phyloP scores from a whole-genome alignment of 768 basidiomycete species.

The Crassisporium funariophilum region DNA sequence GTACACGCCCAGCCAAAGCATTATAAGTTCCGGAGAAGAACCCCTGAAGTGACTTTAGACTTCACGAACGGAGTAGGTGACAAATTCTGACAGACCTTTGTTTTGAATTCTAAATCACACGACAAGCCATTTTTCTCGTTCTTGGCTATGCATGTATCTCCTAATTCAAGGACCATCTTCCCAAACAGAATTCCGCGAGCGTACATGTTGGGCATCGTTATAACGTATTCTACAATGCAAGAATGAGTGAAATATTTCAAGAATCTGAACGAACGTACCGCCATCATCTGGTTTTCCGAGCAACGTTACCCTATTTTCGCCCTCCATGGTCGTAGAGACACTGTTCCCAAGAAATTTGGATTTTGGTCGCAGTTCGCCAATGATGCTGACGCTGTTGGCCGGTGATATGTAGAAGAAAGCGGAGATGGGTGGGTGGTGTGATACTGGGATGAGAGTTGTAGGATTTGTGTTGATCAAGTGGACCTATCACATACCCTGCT shows the following conservation, averaged over 20 bases:
- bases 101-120: slow-evolving; percentile 96
- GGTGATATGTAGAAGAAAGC: slow-evolving; percentile 97
- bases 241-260: slow-evolving; percentile 9
- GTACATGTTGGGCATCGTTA: slow-evolving; percentile 99
- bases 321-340: slow-evolving; percentile 95
- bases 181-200: slow-evolving; percentile 86
- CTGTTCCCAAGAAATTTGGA: slow-evolving; percentile 96
- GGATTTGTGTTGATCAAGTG: slow-evolving; percentile 4
- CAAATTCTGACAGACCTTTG: slow-evolving; percentile 61
- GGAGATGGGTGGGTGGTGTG: slow-evolving; percentile 92
- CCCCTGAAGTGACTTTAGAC: slow-evolving; percentile 51
- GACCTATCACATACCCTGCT: slow-evolving; percentile 67
- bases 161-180: slow-evolving; percentile 95
- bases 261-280: slow-evolving; percentile 48
- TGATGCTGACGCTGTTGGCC: slow-evolving; percentile 80
- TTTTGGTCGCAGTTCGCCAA: slow-evolving; percentile 94
- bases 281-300: slow-evolving; percentile 86
- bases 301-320: slow-evolving; percentile 85
- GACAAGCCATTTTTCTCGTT: slow-evolving; percentile 74
- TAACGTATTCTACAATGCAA: slow-evolving; percentile 65
- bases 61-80: background rate
- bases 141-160: slow-evolving; percentile 83
- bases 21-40: slow-evolving; percentile 99
- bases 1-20: slow-evolving; percentile 79
- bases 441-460: slow-evolving; percentile 54